phyloP scores from a whole-genome alignment of 2,329 filamentous ascomycete genomes.

The Pseudopyricularia javanii region DNA sequence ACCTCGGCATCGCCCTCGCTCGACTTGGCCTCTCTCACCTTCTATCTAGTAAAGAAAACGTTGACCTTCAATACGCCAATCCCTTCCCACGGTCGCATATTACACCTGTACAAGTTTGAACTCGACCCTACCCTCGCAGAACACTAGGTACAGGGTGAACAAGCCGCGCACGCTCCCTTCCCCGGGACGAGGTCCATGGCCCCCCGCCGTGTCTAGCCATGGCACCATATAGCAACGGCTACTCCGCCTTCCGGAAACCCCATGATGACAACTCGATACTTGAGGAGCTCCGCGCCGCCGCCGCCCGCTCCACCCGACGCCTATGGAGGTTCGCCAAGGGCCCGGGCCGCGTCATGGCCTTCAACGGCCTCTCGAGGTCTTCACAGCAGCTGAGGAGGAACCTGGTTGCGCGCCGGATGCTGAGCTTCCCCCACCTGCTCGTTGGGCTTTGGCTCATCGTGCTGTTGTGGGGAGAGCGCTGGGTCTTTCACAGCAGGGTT shows the following conservation, averaged over 20 bases:
- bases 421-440: conserved; percentile 55
- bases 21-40: too few relatives aligned
- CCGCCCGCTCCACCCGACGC: conserved; percentile 15
- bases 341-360: conserved; percentile 23
- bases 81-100: too few relatives aligned
- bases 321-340: conserved; percentile 28
- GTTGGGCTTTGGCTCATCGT: conserved; percentile 63
- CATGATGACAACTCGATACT: conserved; percentile 20
- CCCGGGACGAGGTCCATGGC: conserved; percentile 12
- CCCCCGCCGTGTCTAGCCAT: conserved; percentile 14
- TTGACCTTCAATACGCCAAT: too few relatives aligned
- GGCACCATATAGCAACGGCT: conserved; percentile 25
- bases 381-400: conserved; percentile 28
- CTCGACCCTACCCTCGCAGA: background rate
- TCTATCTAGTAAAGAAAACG: too few relatives aligned
- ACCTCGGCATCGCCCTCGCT: too few relatives aligned
- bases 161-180: background rate
- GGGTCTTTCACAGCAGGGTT: conserved; percentile 60
- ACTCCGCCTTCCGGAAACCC: conserved; percentile 9
- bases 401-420: conserved; percentile 34
- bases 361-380: conserved; percentile 15
- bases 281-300: conserved; percentile 21
- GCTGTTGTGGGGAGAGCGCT: conserved; percentile 76
- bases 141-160: background rate
- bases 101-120: too few relatives aligned